Evolutionary conservation across 2,329 filamentous ascomycete genomes (phyloP), one percentile per base, ranked within the genome.

Genomic region (Talaromyces pinophilus): DNA sequence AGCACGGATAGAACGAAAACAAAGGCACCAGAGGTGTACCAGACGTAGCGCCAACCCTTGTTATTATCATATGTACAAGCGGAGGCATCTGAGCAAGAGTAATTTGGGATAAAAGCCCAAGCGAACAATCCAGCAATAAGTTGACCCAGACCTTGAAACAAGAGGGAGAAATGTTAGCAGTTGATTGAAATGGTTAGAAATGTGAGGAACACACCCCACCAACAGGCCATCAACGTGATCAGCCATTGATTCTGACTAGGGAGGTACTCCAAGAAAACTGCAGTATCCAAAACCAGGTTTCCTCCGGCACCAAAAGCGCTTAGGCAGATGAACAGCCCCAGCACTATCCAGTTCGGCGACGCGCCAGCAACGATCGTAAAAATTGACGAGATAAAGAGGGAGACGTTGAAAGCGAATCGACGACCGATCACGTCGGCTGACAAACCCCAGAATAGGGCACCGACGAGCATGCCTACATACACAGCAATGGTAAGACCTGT

Each of bases 401-500:
- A 87, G 25, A 86, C 78, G 71, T 91, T 91, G 79, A 92, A 92
- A 5, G 89, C 89, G 69, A 86, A 86, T 68, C 86, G 85, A 52
- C 89, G 83, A 5, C 89, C 89, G 67, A 91, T 87, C 40, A 91
- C 83, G 71, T 92, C 89, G 25, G 88, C 88, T 2, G 82, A 83
- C 35, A 90, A 76, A 1, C 89, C 89, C 88, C 89, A 92, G 77
- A 91, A 90, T 30, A 90, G 73, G 17, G 80, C 80, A 13, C 81
- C 81, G 0, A 78, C 71, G 5, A 82, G 71, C 68, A 82, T 73
- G 25, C 80, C 81, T 13, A 79, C 73, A 61, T 82, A 80, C 5
- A 77, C 75, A 2, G 78, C 80, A 5, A 82, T 72, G 2, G 78
- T 76, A 35, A 81, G 69, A 2, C 79, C 79, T 11, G 73, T 78